A percentile compares a stretch with the other conserved stretches of the same genome.
phyloP scores from a whole-genome alignment of 1,139 yeast genomes.

The Candida pseudoviswanathii region DNA sequence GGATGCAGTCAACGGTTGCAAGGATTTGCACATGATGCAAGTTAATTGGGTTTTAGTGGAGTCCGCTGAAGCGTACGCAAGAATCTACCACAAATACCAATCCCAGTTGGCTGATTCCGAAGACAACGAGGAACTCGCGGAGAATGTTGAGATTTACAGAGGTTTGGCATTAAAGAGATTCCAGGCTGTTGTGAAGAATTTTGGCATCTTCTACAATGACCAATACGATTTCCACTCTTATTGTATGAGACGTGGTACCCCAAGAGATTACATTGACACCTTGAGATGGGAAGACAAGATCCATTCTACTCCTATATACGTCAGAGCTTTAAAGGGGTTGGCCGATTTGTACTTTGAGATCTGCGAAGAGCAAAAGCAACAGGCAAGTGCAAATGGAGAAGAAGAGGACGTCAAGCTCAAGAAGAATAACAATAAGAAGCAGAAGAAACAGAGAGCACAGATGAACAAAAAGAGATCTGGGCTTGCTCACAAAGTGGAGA shows the following conservation, averaged over 20 bases:
- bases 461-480: constrained; percentile 40
- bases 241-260: constrained; percentile 89
- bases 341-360: constrained; percentile 58
- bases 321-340: constrained; percentile 70
- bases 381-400: constrained; percentile 14
- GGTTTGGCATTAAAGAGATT: constrained; percentile 85
- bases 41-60: constrained; percentile 88
- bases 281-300: constrained; percentile 79
- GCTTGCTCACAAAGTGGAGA: constrained; percentile 42
- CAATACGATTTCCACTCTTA: constrained; percentile 95
- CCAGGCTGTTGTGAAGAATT: constrained; percentile 64
- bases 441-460: constrained; percentile 39
- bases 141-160: constrained; percentile 44
- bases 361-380: constrained; percentile 24
- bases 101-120: constrained; percentile 18
- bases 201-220: constrained; percentile 73
- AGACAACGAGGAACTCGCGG: constrained; percentile 30
- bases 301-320: constrained; percentile 68
- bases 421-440: constrained; percentile 32
- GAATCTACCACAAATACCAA: constrained; percentile 33
- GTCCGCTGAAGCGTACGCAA: constrained; percentile 75
- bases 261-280: constrained; percentile 77
- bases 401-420: constrained; percentile 25
- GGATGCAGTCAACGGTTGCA: constrained; percentile 73
- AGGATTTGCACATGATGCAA: constrained; percentile 87